These are phyloP conservation scores for Lignosus rhinocerotis DNA, from an alignment of 1,284 basidiomycete species.

Conservation along the genomic window DNA sequence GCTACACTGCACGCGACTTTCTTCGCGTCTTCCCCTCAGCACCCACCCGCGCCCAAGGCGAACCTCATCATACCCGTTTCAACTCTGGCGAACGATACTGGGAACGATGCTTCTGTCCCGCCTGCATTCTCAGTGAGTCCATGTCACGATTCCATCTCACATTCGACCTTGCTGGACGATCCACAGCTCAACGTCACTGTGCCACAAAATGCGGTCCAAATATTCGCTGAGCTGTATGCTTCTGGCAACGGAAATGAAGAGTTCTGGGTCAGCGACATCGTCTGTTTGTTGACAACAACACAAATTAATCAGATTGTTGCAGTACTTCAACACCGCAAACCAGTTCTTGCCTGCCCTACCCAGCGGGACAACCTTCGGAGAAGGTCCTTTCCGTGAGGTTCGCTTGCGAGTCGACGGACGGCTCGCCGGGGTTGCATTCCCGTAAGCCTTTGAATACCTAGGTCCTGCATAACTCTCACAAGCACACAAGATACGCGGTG, in stretches of 20 bases:
- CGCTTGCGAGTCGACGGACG: conserved; percentile 73
- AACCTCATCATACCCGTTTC: conserved; percentile 70
- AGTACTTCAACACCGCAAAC: conserved; percentile 76
- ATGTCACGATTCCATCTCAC: not conserved
- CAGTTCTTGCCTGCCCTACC: conserved; percentile 59
- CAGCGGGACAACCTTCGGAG: conserved; percentile 49
- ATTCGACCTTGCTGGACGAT: not conserved
- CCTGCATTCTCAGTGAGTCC: conserved; percentile 64
- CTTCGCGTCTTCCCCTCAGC: conserved; percentile 54
- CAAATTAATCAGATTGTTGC: not conserved
- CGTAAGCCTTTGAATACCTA: conserved; percentile 38
- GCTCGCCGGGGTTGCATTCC: conserved; percentile 75
- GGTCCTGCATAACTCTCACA: not conserved
- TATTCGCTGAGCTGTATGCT: conserved; percentile 72
- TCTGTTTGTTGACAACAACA: not conserved
- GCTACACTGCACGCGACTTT: conserved; percentile 71
- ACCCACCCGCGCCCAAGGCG: conserved; percentile 60
- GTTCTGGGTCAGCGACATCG: conserved; percentile 61
- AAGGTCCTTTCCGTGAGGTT: conserved; percentile 80
- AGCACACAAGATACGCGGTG: conserved; percentile 48
- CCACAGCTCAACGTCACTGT: conserved; percentile 64
- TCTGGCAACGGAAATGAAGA: conserved; percentile 77
- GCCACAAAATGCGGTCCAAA: conserved; percentile 64
- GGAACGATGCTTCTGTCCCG: conserved; percentile 72
- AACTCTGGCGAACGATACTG: conserved; percentile 59